Evolutionary conservation across 176 grass and related monocot species (phyloP).

Genomic region (Oropetium thomaeum): DNA sequence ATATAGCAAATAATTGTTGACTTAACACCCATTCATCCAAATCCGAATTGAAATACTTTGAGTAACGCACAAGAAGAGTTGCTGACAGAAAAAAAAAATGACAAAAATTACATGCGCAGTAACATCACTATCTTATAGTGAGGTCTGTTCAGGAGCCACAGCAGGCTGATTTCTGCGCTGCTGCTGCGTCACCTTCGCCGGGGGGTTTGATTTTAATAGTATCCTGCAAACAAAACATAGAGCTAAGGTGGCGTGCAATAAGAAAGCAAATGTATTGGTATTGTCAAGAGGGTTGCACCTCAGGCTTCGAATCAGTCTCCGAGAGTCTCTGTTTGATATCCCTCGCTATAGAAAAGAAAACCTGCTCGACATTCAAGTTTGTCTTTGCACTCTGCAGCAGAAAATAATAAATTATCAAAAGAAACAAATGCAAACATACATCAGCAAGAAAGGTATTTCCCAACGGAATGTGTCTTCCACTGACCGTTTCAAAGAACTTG

Average conservation of each 20-base stretch:
- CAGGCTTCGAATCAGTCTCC: constrained; percentile 55
- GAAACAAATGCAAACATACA: background rate
- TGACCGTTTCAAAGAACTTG: constrained; percentile 80
- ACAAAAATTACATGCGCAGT: constrained; percentile 37
- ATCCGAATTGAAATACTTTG: constrained; percentile 28
- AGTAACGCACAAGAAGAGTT: constrained; percentile 35
- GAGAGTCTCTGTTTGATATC: constrained; percentile 77
- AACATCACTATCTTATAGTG: constrained; percentile 12
- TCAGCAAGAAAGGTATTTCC: constrained; percentile 8
- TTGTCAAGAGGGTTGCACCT: constrained; percentile 3
- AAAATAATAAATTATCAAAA: background rate
- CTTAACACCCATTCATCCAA: constrained; percentile 41
- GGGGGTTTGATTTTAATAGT: constrained; percentile 52
- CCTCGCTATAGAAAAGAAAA: constrained; percentile 72
- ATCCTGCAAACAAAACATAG: constrained; percentile 27
- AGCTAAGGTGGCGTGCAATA: background rate
- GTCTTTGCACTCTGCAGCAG: constrained; percentile 68
- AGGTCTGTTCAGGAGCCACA: constrained; percentile 40
- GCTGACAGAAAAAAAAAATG: constrained; percentile 41
- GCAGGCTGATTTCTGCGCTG: constrained; percentile 43
- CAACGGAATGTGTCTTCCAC: constrained; percentile 14
- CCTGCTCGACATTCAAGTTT: constrained; percentile 77
- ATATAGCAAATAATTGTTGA: constrained; percentile 35
- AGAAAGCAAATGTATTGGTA: background rate
- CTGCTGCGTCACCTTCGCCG: constrained; percentile 13